These are phyloP conservation scores for Aspergillus fructus DNA, from an alignment of 2,329 filamentous ascomycete genomes.

Conservation along the genomic window DNA sequence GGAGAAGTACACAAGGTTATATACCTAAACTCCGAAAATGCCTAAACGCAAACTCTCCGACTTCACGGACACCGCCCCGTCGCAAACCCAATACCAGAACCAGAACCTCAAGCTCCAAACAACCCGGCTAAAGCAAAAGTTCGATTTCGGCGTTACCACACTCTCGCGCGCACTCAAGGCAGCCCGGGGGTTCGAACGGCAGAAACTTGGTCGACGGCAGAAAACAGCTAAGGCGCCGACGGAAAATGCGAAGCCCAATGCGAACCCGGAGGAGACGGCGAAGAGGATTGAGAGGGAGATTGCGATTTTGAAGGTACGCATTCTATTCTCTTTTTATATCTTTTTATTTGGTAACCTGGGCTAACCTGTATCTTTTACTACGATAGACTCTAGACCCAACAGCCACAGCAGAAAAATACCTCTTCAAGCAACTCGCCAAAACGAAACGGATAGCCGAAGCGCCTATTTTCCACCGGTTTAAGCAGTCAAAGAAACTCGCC, in stretches of 20 bases:
- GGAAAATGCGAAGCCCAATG: constrained; percentile 31
- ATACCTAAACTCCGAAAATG: constrained; percentile 24
- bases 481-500: constrained; percentile 37
- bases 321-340: background rate
- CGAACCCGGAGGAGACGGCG: constrained; percentile 25
- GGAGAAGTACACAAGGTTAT: background rate
- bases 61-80: constrained; percentile 14
- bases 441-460: constrained; percentile 58
- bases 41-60: constrained; percentile 43
- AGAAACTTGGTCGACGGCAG: constrained; percentile 61
- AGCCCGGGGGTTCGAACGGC: constrained; percentile 61
- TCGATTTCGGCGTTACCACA: constrained; percentile 51
- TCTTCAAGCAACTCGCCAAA: constrained; percentile 57
- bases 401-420: constrained; percentile 51
- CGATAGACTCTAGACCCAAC: constrained; percentile 51
- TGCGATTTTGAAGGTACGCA: constrained; percentile 54
- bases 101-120: constrained; percentile 28
- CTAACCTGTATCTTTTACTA: background rate
- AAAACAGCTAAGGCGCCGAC: constrained; percentile 49
- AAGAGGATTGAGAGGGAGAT: constrained; percentile 56
- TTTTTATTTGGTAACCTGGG: background rate
- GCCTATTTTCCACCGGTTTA: constrained; percentile 46
- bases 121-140: constrained; percentile 45
- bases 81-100: background rate
- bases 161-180: constrained; percentile 56